Conservation (phyloP, 2,329 filamentous ascomycete species). For the Penicillium brasilianum region DNA sequence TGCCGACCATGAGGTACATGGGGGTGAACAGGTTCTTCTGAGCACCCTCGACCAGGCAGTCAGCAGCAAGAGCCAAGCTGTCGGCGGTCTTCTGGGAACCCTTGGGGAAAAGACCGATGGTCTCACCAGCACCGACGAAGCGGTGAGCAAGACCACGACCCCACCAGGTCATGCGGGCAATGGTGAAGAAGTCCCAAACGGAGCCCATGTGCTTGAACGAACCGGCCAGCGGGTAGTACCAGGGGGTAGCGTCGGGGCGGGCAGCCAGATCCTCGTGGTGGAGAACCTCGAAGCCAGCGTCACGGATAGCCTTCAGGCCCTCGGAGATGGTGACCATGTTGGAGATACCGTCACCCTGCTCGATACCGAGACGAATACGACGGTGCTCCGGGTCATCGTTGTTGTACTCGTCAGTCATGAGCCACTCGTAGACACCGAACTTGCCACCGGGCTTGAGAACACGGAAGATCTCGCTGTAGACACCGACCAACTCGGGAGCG, state of each 20-base stretch:
- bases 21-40: constrained; percentile 93
- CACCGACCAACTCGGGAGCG: constrained; percentile 84
- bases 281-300: constrained; percentile 83
- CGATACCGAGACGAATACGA: constrained; percentile 89
- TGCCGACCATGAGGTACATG: constrained; percentile 96
- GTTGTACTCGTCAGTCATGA: constrained; percentile 96
- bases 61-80: constrained; percentile 78
- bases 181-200: constrained; percentile 79
- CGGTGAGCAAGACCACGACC: constrained; percentile 77
- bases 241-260: constrained; percentile 75
- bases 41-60: constrained; percentile 85
- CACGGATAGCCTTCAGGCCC: constrained; percentile 79
- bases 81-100: constrained; percentile 96
- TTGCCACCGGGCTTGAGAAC: constrained; percentile 94
- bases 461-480: constrained; percentile 93
- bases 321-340: constrained; percentile 94
- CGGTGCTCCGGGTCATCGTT: constrained; percentile 85
- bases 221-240: constrained; percentile 92
- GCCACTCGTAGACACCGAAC: constrained; percentile 98
- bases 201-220: constrained; percentile 82
- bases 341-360: constrained; percentile 93
- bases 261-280: constrained; percentile 86
- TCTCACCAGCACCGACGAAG: constrained; percentile 78
- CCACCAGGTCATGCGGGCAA: constrained; percentile 85
- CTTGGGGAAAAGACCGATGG: constrained; percentile 71